phyloP scores from a whole-genome alignment of 306 rosid genomes.

The Medicago ruthenica region DNA sequence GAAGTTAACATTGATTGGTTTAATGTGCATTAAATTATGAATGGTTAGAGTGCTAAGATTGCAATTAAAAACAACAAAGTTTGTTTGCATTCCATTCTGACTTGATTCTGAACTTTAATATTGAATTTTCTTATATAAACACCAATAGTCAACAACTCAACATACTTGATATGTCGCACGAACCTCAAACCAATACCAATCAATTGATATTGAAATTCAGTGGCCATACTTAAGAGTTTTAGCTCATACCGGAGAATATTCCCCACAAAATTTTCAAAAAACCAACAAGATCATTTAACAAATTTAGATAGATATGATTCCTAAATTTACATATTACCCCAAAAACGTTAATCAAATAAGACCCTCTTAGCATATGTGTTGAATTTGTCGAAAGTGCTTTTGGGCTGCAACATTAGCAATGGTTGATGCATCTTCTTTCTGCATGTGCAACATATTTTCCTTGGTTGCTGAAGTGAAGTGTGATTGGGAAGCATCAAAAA shows the following conservation, averaged over 20 bases:
- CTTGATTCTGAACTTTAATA: background rate
- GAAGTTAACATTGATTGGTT: background rate
- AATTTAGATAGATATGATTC: background rate
- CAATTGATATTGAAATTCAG: background rate
- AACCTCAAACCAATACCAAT: background rate
- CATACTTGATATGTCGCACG: background rate
- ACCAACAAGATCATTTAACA: background rate
- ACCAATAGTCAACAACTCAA: background rate
- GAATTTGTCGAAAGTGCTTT: conserved; percentile 52
- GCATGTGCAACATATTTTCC: conserved; percentile 23
- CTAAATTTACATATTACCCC: background rate
- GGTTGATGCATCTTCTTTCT: conserved; percentile 40
- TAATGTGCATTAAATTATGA: too few species aligned
- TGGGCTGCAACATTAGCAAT: conserved; percentile 46
- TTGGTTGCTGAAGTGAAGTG: conserved; percentile 18
- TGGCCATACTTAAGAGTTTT: background rate
- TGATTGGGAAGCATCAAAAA: conserved; percentile 37
- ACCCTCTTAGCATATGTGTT: conserved; percentile 38
- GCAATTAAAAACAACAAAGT: background rate
- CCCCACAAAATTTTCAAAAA: background rate
- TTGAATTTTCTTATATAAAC: background rate
- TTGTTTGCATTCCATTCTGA: too few species aligned
- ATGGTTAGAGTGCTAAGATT: too few species aligned
- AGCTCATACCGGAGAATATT: background rate
- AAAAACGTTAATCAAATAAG: background rate